Evolutionary conservation across 257 asterid species (phyloP), one percentile per base, ranked within the genome.

Genomic region (Thymus quinquecostatus): DNA sequence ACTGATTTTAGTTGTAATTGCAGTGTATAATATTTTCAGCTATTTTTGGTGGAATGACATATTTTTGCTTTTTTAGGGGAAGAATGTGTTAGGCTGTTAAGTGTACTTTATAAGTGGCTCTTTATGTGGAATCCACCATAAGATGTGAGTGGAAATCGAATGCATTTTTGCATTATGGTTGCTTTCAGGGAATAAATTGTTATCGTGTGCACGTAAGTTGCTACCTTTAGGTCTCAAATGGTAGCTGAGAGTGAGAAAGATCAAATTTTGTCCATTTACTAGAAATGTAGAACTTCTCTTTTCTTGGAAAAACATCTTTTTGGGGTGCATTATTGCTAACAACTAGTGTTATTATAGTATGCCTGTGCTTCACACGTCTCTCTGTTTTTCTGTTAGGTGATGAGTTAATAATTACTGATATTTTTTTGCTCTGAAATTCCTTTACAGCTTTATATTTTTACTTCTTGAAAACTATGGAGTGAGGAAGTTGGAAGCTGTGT

Each of bases 391-490:
- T 66, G 69, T 64, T 78, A 43, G 50, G 55, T 71, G 69, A 74
- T 43, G 56, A 55, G 77, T 57, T 63, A 66, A 67, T 78, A 30
- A 40, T 79, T 80, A 66, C 77, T 61, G 1, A 55, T 53, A 48
- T 49, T 59, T 68, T 61, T 49, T 59, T 68, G 64, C 29, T 69
- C 34, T 77, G 77, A 71, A 55, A 70, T 82, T 71, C 48, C 30
- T 70, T 30, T 68, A 73, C 96, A 95, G 99, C 84, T 95, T 95
- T 80, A 77, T 95, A 54, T 90, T 95, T 78, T 83, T 95, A 82
- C 96, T 92, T 79, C 96, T 95, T 59, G 99, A 95, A 84, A 95
- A 95, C 86, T 95, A 95, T 72, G 99, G 99, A 68, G 97, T 95
- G 87, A 90, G 99, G 86, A 95, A 95, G 83, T 73, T 95, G 86